Percentiles rank a stretch among this genome's conserved stretches.
phyloP scores from a whole-genome alignment of 257 asterid genomes.

The Solanum chiquidenum region DNA sequence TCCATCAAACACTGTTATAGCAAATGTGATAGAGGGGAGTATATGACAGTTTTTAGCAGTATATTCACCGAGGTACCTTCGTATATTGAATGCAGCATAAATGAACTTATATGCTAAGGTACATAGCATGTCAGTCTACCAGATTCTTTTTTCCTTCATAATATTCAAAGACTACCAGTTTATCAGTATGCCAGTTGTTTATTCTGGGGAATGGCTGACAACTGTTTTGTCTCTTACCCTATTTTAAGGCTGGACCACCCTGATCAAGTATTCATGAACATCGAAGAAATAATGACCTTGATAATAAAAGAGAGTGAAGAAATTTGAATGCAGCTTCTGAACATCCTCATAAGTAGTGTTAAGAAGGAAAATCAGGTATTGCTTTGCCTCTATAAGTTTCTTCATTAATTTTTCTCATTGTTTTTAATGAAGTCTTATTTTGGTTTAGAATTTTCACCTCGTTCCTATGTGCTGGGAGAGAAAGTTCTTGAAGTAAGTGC shows the following conservation, averaged over 20 bases:
- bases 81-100: background rate
- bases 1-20: background rate
- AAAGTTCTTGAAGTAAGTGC: background rate
- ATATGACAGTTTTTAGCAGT: background rate
- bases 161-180: background rate
- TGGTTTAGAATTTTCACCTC: slow-evolving; percentile 4
- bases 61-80: background rate
- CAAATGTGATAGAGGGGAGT: background rate
- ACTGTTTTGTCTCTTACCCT: background rate
- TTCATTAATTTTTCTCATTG: background rate
- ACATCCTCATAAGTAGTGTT: slow-evolving; percentile 38
- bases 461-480: slow-evolving; percentile 7
- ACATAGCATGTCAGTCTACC: background rate
- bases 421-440: background rate
- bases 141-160: background rate
- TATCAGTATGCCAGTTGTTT: too few species aligned
- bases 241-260: slow-evolving; percentile 33
- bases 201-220: background rate
- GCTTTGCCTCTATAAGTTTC: background rate
- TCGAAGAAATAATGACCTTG: slow-evolving; percentile 37
- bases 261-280: slow-evolving; percentile 17
- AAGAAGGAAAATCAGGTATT: slow-evolving; percentile 39
- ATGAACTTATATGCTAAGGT: background rate
- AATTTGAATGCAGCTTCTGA: slow-evolving; percentile 34
- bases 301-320: slow-evolving; percentile 42